Percentiles rank a stretch among this genome's conserved stretches.
Evolutionary conservation across 179 eudicot genomes (phyloP).

Genomic region (Amaranthus tricolor): DNA sequence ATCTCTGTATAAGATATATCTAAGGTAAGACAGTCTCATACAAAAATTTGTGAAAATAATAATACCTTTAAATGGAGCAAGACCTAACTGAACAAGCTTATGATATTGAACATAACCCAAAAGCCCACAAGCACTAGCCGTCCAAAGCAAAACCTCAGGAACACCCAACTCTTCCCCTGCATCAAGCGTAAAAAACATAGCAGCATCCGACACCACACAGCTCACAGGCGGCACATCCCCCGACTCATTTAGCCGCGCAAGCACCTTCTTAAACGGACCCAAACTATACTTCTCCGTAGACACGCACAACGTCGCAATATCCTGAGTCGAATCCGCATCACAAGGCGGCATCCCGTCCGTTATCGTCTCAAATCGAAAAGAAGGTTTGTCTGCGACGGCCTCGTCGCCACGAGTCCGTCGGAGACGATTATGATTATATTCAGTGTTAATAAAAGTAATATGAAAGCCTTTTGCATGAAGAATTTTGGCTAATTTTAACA

Average conservation of each 20-base stretch:
- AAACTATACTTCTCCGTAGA: slow-evolving; percentile 11
- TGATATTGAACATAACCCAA: slow-evolving; percentile 27
- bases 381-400: slow-evolving; percentile 21
- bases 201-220: slow-evolving; percentile 28
- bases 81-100: slow-evolving; percentile 2
- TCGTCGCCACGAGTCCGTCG: slow-evolving; percentile 22
- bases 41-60: too few species aligned
- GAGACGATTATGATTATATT: slow-evolving; percentile 29
- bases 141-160: slow-evolving; percentile 29
- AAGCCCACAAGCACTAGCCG: slow-evolving; percentile 30
- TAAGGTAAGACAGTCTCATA: too few species aligned
- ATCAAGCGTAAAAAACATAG: slow-evolving; percentile 31
- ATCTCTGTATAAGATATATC: too few species aligned
- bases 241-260: slow-evolving; percentile 22
- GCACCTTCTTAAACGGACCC: slow-evolving; percentile 16
- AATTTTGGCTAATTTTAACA: slow-evolving; percentile 33
- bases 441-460: slow-evolving; percentile 38
- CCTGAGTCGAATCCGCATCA: slow-evolving; percentile 25
- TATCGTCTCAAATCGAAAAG: slow-evolving; percentile 33
- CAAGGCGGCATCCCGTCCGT: slow-evolving; percentile 32
- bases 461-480: slow-evolving; percentile 34
- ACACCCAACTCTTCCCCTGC: slow-evolving; percentile 31
- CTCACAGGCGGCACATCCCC: slow-evolving; percentile 20
- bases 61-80: slow-evolving; percentile 35
- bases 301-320: slow-evolving; percentile 15